A percentile compares a stretch with the other conserved stretches of the same genome.
Conservation (phyloP, 108 stramenopile species). For the Thalassiosira profunda region DNA sequence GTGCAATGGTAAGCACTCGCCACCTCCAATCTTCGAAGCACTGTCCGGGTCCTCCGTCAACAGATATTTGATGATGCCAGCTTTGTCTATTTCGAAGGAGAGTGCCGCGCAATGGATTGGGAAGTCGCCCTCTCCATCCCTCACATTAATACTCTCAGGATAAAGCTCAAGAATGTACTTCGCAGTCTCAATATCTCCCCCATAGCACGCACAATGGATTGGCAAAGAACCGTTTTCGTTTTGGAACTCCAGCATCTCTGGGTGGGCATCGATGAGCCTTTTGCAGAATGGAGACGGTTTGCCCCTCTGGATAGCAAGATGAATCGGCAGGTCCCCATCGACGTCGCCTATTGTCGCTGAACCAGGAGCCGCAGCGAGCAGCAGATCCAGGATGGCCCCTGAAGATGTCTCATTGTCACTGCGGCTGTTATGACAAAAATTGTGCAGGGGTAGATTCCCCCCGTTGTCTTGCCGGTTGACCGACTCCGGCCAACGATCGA, state of each 20-base stretch:
- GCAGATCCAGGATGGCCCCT: background rate
- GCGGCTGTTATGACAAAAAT: too few relatives aligned
- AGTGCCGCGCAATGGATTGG: background rate
- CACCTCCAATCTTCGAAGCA: background rate
- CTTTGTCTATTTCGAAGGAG: background rate
- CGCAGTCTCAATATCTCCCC: background rate
- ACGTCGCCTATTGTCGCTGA: background rate
- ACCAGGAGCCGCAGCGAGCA: background rate
- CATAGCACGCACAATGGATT: background rate
- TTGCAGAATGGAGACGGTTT: slow-evolving; percentile 1
- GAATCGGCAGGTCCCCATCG: background rate
- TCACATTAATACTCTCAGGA: background rate
- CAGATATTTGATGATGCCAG: background rate
- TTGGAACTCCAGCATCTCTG: background rate
- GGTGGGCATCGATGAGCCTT: background rate
- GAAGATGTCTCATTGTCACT: too few relatives aligned
- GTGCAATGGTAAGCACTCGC: background rate
- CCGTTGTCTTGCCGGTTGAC: too few relatives aligned
- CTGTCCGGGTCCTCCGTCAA: background rate
- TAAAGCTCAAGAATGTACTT: background rate
- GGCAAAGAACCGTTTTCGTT: background rate
- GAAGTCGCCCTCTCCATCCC: background rate
- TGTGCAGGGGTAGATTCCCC: background rate
- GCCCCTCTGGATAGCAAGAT: background rate
- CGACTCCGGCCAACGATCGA: too few relatives aligned